Evolutionary conservation across 768 basidiomycete species (phyloP).

Genomic region (Clathrus columnatus): DNA sequence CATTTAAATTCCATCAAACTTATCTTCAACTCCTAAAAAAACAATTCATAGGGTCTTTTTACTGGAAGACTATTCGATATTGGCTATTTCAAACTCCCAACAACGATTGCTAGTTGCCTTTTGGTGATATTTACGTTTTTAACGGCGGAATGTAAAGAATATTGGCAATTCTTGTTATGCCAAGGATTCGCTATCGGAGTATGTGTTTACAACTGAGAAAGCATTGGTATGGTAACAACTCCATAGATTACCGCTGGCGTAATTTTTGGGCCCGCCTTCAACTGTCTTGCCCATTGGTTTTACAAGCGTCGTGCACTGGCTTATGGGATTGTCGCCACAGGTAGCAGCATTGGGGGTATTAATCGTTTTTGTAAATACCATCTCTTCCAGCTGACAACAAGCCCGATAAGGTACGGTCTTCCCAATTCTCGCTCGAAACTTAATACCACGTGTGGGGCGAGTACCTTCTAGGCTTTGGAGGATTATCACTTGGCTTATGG

Average conservation of each 20-base stretch:
- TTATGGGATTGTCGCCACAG: conserved; percentile 53
- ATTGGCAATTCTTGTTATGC: conserved; percentile 72
- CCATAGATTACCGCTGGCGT: conserved; percentile 14
- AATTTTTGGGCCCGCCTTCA: conserved; percentile 16
- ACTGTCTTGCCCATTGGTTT: conserved; percentile 25
- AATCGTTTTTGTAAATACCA: conserved; percentile 39
- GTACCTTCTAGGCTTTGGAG: neutral
- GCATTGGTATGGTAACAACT: neutral
- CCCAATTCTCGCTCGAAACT: conserved; percentile 13
- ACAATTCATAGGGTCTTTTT: conserved; percentile 51
- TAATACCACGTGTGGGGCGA: conserved; percentile 14
- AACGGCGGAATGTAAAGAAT: conserved; percentile 59
- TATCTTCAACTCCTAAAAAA: conserved; percentile 25
- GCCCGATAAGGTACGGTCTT: conserved; percentile 11
- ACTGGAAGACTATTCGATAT: conserved; percentile 67
- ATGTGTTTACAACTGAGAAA: conserved; percentile 18
- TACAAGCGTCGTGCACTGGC: conserved; percentile 46
- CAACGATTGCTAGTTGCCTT: conserved; percentile 37
- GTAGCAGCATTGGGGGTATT: conserved; percentile 59
- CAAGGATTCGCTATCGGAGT: conserved; percentile 65
- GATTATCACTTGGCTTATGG: neutral
- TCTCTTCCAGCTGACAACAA: conserved; percentile 38
- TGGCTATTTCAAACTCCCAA: conserved; percentile 51
- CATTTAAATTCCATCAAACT: neutral
- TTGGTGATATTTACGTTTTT: conserved; percentile 53